A percentile compares a stretch with the other conserved stretches of the same genome.
Evolutionary conservation across 805 yeast genomes (phyloP).

Genomic region (Candida schatavii): DNA sequence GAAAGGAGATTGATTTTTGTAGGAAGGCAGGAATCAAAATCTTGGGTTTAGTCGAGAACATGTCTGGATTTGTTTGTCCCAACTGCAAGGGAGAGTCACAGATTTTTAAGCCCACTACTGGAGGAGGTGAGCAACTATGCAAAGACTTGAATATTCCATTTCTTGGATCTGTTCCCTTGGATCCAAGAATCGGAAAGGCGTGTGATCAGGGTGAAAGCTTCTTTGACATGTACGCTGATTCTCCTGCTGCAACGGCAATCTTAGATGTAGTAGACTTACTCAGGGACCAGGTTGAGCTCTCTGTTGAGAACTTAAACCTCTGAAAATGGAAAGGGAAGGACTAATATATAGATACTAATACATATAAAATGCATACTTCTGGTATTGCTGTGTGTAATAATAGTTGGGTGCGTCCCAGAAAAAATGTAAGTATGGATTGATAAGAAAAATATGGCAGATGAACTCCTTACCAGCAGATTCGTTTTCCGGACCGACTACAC

Average conservation of each 20-base stretch:
- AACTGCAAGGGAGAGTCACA: constrained; percentile 85
- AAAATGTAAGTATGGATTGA: too few relatives aligned
- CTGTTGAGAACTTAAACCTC: constrained; percentile 15
- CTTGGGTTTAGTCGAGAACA: constrained; percentile 91
- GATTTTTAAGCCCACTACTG: constrained; percentile 93
- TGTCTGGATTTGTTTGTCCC: constrained; percentile 99
- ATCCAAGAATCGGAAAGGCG: constrained; percentile 87
- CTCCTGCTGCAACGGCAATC: constrained; percentile 89
- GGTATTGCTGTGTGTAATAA: too few relatives aligned
- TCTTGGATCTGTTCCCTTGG: constrained; percentile 91
- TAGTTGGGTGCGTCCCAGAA: too few relatives aligned
- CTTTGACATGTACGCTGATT: constrained; percentile 79
- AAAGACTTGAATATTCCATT: constrained; percentile 74
- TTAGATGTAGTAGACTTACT: constrained; percentile 75
- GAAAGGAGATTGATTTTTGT: constrained; percentile 95
- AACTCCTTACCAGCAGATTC: too few relatives aligned
- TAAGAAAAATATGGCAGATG: too few relatives aligned
- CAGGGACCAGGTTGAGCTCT: constrained; percentile 51
- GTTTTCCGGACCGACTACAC: too few relatives aligned
- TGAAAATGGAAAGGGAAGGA: too few relatives aligned
- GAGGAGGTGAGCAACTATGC: constrained; percentile 88
- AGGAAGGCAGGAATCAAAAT: constrained; percentile 83
- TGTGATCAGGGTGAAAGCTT: constrained; percentile 88
- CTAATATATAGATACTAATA: neutral
- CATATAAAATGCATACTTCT: too few relatives aligned